Conservation (phyloP, 331 rosid genomes). For the Acacia concinna region DNA sequence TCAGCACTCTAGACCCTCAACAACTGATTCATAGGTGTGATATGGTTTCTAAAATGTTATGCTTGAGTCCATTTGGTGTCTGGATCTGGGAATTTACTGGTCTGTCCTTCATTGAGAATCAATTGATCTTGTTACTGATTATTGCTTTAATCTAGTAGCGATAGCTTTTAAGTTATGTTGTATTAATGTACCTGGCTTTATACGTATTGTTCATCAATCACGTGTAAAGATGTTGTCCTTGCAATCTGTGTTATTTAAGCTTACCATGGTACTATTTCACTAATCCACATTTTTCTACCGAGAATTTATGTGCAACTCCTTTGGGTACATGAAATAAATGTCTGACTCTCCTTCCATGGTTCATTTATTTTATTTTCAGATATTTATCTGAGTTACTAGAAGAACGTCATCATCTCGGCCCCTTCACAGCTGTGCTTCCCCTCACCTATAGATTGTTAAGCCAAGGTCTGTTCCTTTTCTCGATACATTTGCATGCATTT, state of each 20-base stretch:
- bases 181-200: background rate
- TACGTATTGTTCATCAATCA: background rate
- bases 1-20: background rate
- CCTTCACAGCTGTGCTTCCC: constrained; percentile 81
- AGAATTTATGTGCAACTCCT: background rate
- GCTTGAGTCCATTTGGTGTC: background rate
- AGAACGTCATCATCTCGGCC: constrained; percentile 81
- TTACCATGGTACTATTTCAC: background rate
- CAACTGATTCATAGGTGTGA: background rate
- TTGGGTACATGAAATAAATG: constrained; percentile 18
- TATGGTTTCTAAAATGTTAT: background rate
- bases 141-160: background rate
- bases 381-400: constrained; percentile 72
- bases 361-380: constrained; percentile 42
- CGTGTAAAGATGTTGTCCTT: background rate
- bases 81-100: background rate
- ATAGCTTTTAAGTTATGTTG: background rate
- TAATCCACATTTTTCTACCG: background rate
- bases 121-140: constrained; percentile 16
- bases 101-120: background rate
- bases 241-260: constrained; percentile 5
- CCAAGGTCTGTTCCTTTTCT: constrained; percentile 71
- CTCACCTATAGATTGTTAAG: constrained; percentile 62
- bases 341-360: constrained; percentile 7
- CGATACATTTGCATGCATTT: constrained; percentile 7